These are phyloP conservation scores for Sisymbrium altissimum DNA, from an alignment of 345 rosid genomes.

Conservation along the genomic window DNA sequence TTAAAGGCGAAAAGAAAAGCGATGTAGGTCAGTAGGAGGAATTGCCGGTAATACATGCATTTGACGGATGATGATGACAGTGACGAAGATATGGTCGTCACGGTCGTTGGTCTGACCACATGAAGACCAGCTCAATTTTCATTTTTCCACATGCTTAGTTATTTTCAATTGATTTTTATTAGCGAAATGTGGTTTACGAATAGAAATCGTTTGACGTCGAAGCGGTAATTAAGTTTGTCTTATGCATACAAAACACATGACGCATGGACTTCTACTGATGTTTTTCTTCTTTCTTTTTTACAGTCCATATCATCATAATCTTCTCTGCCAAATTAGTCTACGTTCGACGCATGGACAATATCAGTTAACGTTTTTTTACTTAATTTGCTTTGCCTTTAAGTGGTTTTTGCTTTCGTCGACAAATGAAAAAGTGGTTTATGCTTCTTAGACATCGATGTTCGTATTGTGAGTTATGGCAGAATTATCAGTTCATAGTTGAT, in stretches of 20 bases:
- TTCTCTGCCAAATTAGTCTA: no score
- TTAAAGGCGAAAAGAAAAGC: conserved; percentile 22
- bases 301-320: no score
- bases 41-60: conserved; percentile 5
- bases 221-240: neutral
- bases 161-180: neutral
- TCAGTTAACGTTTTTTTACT: no score
- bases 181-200: neutral
- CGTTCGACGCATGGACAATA: no score
- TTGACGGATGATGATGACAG: conserved; percentile 40
- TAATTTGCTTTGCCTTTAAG: neutral
- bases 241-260: neutral
- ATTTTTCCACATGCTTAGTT: neutral
- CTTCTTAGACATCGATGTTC: no score
- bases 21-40: conserved; percentile 30
- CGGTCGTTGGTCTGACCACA: conserved; percentile 3
- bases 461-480: no score
- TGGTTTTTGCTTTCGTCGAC: neutral
- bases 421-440: neutral
- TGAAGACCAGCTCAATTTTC: neutral
- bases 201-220: neutral
- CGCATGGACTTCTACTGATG: neutral
- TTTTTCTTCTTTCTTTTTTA: neutral
- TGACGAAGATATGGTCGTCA: conserved; percentile 41
- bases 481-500: neutral